phyloP scores from a whole-genome alignment of 2,329 filamentous ascomycete genomes.

The Pezicula rhizophila region DNA sequence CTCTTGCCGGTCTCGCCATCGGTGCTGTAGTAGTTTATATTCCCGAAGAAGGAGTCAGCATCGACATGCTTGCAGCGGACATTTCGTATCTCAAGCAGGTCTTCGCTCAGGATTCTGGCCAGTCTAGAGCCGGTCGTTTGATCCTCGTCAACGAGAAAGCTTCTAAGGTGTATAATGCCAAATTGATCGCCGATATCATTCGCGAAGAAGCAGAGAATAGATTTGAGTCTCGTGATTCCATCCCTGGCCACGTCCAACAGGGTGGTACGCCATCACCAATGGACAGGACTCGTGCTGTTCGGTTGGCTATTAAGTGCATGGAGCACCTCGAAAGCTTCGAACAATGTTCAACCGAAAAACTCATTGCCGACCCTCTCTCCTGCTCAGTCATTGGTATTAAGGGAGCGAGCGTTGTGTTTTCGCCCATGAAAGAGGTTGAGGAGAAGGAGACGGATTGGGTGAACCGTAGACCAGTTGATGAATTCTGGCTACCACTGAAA shows the following conservation, averaged over 20 bases:
- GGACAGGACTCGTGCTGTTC: constrained; percentile 88
- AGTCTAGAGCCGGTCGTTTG: constrained; percentile 83
- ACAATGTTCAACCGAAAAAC: constrained; percentile 57
- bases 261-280: constrained; percentile 89
- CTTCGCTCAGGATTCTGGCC: constrained; percentile 79
- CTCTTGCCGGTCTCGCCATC: constrained; percentile 82
- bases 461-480: constrained; percentile 74
- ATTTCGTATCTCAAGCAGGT: constrained; percentile 83
- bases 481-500: constrained; percentile 81
- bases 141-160: constrained; percentile 97
- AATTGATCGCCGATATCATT: constrained; percentile 93
- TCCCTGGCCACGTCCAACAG: constrained; percentile 91
- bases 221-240: constrained; percentile 87
- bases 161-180: constrained; percentile 82
- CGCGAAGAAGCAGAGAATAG: constrained; percentile 85
- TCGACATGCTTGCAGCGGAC: constrained; percentile 87
- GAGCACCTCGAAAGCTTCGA: constrained; percentile 80
- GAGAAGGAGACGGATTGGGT: constrained; percentile 87
- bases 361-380: constrained; percentile 68
- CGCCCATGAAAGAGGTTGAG: constrained; percentile 74
- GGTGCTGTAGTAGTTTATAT: constrained; percentile 93
- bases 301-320: constrained; percentile 90
- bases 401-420: constrained; percentile 85
- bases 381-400: constrained; percentile 85
- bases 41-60: constrained; percentile 88